phyloP scores from a whole-genome alignment of 768 basidiomycete genomes.

The Trametes sanguinea region DNA sequence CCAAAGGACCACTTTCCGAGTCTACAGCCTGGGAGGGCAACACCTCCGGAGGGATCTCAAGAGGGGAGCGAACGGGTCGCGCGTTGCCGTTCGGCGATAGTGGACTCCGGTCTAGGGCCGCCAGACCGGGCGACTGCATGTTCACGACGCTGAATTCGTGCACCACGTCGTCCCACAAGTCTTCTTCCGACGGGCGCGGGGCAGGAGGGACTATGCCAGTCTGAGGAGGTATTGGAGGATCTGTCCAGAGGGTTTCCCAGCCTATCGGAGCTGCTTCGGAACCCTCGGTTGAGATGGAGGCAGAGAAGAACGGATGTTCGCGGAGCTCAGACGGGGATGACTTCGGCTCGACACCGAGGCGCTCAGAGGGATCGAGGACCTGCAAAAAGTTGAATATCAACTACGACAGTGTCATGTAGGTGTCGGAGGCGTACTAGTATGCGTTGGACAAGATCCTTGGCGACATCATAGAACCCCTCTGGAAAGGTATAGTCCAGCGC shows the following conservation, averaged over 20 bases:
- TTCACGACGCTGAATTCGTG: slow-evolving; percentile 18
- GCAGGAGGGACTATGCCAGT: slow-evolving; percentile 13
- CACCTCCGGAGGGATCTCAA: slow-evolving; percentile 2
- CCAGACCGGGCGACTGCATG: slow-evolving; percentile 5
- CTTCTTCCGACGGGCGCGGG: background rate
- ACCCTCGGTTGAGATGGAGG: background rate
- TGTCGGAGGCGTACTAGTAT: slow-evolving; percentile 2
- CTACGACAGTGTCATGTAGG: background rate
- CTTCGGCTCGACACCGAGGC: slow-evolving; percentile 17
- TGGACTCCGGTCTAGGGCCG: background rate
- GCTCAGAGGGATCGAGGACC: slow-evolving; percentile 21
- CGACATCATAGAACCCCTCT: slow-evolving; percentile 14
- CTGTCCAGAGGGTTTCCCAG: slow-evolving; percentile 20
- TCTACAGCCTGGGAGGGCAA: background rate
- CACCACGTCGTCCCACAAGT: slow-evolving; percentile 19
- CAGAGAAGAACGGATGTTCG: slow-evolving; percentile 10
- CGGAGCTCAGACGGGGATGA: slow-evolving; percentile 18
- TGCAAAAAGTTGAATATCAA: background rate
- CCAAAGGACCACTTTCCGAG: background rate
- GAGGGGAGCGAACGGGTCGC: background rate
- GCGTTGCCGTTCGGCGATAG: background rate
- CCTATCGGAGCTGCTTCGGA: background rate
- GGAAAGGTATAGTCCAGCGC: slow-evolving; percentile 17
- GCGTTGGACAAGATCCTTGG: slow-evolving; percentile 12
- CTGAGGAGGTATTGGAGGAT: slow-evolving; percentile 14